Base-by-base conservation (phyloP, 2,329 filamentous ascomycete species). In the Aspergillus aculeatus region DNA sequence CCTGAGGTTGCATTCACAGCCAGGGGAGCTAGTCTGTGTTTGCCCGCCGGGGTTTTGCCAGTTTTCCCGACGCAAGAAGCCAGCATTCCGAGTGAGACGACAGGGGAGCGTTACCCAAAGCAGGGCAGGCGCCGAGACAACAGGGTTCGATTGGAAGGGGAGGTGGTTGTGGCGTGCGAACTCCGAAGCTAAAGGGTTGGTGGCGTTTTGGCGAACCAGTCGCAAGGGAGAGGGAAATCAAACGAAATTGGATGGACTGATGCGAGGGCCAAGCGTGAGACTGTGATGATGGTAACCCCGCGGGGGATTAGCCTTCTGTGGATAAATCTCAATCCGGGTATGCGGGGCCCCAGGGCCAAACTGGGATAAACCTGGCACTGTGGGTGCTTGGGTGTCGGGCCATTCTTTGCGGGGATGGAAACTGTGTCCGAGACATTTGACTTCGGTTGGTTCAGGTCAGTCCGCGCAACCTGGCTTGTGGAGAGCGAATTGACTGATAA, bases 311-410 rank as follows among this genome's bases (percentile, higher is more conserved):
- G 16, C 49, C 24, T 31, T 38, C 11, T 35, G 50, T 23, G 23
- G 47, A 44, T 44, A 49, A 19, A 29, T 49, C 35, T 26, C 49
- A 4, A 50, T 47, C 31, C 41, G 41, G 16, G 11, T 29, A 56
- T 24, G 56, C 56, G 56, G 56, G 56, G 56, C 50, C 56, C 49
- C 56, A 35, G 32, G 32, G 14, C 32, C 32, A 35, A 35, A 35
- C 32, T 35, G 23, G 49, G 50, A 52, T 26, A 14, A 35, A 31
- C 26, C 4, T 31, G n/a, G 26, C 11, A 19, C 49, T n/a, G 23
- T 10, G 12, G n/a, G 49, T 31, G 49, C 49, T 50, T 50, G 49
- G 5, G 32, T 29, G 11, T 29, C 6, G 49, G 26, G 32, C 16
- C 26, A 29, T 10, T 9, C 7, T 35, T 12, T 12, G 32, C 11